Conservation (phyloP, 2,329 filamentous ascomycete genomes). For the Penicillium sumatraense region DNA sequence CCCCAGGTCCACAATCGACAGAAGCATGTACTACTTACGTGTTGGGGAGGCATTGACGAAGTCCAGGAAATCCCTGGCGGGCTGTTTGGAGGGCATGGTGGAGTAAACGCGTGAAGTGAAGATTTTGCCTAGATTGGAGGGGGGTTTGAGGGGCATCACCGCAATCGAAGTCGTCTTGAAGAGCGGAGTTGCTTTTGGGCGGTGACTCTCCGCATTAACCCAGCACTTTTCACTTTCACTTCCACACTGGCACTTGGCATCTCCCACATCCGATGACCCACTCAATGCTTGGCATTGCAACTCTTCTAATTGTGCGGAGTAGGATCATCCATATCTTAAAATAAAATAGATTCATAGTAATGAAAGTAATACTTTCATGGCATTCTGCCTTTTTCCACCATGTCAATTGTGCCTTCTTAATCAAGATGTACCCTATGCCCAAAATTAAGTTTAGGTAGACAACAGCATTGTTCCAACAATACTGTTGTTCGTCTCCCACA, state of each 20-base stretch:
- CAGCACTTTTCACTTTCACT: background rate
- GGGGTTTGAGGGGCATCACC: slow-evolving; percentile 15
- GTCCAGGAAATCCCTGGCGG: slow-evolving; percentile 82
- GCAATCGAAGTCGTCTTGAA: background rate
- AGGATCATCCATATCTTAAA: no score
- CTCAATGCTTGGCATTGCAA: background rate
- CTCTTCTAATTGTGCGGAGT: no score
- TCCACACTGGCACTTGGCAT: background rate
- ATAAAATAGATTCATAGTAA: no score
- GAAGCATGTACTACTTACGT: slow-evolving; percentile 70
- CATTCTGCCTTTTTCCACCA: no score
- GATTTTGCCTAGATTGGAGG: slow-evolving; percentile 13
- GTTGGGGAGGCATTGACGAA: slow-evolving; percentile 95
- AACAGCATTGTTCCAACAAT: no score
- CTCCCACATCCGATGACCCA: no score
- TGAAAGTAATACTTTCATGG: no score
- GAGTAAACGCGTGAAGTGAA: slow-evolving; percentile 20
- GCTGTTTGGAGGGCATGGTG: slow-evolving; percentile 40
- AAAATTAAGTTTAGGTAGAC: no score
- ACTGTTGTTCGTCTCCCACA: no score
- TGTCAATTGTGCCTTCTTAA: no score
- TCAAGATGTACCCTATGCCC: no score
- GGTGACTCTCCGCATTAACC: slow-evolving; percentile 15
- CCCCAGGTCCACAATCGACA: background rate
- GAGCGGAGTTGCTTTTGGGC: slow-evolving; percentile 12